Conservation (phyloP, 1,284 basidiomycete species). For the Irpex rosettiformis region DNA sequence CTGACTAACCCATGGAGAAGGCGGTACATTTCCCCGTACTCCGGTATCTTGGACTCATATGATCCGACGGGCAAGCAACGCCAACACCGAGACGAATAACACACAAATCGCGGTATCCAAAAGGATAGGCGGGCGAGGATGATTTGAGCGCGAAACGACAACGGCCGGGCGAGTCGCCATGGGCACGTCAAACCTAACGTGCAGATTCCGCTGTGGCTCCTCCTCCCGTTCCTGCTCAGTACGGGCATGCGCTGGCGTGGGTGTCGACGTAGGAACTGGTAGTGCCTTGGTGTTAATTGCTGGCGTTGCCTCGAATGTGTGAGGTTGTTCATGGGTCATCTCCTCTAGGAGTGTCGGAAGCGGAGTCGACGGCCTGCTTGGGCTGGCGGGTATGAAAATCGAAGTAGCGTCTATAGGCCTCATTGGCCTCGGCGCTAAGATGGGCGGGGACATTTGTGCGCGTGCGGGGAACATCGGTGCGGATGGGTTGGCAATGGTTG, state of each 20-base stretch:
- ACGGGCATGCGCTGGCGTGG: background rate
- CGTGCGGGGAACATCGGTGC: slow-evolving; percentile 8
- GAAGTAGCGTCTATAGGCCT: slow-evolving; percentile 24
- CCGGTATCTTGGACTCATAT: background rate
- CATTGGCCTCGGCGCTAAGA: slow-evolving; percentile 26
- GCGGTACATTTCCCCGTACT: background rate
- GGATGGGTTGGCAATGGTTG: slow-evolving; percentile 14
- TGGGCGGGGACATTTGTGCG: slow-evolving; percentile 18
- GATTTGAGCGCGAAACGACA: background rate
- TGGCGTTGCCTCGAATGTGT: background rate
- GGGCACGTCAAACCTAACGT: background rate
- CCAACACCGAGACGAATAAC: slow-evolving; percentile 59
- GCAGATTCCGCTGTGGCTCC: background rate
- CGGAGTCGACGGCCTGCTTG: slow-evolving; percentile 10
- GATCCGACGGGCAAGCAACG: slow-evolving; percentile 58
- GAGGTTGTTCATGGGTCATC: background rate
- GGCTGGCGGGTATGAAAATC: slow-evolving; percentile 21
- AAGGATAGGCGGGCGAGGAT: slow-evolving; percentile 50
- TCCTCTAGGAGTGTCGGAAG: slow-evolving; percentile 9
- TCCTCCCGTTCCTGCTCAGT: background rate
- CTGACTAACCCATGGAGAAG: background rate
- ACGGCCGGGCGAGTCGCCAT: background rate
- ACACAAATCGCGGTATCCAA: slow-evolving; percentile 69
- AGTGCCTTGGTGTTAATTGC: background rate
- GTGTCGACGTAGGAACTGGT: background rate